Base-by-base conservation (phyloP, 768 basidiomycete genomes). In the Leucosporidium creatinivorum region DNA sequence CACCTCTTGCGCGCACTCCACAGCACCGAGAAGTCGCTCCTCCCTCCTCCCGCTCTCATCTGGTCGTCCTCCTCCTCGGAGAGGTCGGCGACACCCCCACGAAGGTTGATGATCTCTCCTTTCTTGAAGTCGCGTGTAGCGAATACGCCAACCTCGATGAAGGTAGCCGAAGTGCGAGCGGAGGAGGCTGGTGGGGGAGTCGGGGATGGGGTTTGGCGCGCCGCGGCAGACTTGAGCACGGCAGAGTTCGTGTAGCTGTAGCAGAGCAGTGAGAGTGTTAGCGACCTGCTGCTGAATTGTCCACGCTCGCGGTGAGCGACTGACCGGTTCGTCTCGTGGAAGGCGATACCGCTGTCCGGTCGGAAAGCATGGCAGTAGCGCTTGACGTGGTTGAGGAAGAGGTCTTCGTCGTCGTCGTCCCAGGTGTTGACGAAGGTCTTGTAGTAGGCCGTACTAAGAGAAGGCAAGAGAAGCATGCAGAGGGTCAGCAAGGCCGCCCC, bases 61-160 rank as follows among this genome's bases (percentile, higher is more conserved):
- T 61, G 51, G 65, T 72, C 65, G 61, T 72, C 71, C 51, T 69
- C 59, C 50, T 69, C 65, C 13, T 72, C 71, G 13, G 67, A 61
- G 9, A 72, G 28, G 33, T 69, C 62, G 15, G 71, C 71, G 28
- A 69, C 49, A 3, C 65, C 68, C 26, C 71, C 71, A 9, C 61
- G 51, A 28, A 72, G 52, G 49, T 61, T 52, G 63, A 72, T 55
- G 13, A 61, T 26, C 28, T 68, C 71, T 28, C 71, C 71, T 65
- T 72, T 72, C 59, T 65, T 72, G 67, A 69, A 69, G 17, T 36
- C 28, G 39, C 71, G 58, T 50, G 71, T 72, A 30, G 71, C 71
- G 39, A 72, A 72, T 10, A 72, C 67, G 33, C 61, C 71, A 33
- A 72, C 67, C 50, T 72, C 71, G 63, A 72, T 68, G 33, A 63